Percentiles rank a stretch among this genome's conserved stretches.
These are phyloP conservation scores for Fusarium odoratissimum DNA, from an alignment of 2,329 filamentous ascomycete genomes.

Conservation along the genomic window DNA sequence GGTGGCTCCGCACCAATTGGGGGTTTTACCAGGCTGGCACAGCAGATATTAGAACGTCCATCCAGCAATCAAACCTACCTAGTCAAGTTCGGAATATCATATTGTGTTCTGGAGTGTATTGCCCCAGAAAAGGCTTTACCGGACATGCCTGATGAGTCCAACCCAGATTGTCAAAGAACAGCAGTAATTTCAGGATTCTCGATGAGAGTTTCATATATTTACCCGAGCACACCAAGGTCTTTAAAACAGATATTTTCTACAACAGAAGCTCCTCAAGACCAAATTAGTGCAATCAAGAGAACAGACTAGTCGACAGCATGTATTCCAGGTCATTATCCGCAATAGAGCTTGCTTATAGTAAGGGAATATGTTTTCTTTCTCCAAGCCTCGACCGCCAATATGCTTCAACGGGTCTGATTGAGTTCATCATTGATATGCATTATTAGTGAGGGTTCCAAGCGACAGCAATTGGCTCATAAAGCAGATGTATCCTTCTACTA, in stretches of 20 bases:
- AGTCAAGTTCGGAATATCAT: neutral
- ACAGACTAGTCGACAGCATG: neutral
- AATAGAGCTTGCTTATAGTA: neutral
- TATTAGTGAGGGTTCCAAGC: neutral
- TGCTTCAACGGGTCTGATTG: neutral
- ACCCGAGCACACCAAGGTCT: neutral
- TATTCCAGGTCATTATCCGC: neutral
- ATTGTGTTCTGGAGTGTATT: neutral
- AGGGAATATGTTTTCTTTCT: neutral
- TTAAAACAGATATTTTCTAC: neutral
- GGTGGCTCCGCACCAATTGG: slow-evolving; percentile 27
- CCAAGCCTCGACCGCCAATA: neutral
- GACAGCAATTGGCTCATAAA: neutral
- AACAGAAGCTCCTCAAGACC: neutral
- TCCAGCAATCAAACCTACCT: neutral
- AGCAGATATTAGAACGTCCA: neutral
- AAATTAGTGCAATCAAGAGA: neutral
- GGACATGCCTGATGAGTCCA: neutral
- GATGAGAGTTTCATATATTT: neutral
- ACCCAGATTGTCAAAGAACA: neutral
- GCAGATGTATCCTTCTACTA: neutral
- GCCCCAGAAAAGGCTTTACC: neutral
- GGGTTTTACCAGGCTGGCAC: neutral
- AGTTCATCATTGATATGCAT: neutral
- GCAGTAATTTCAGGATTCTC: too few relatives aligned